Conservation (phyloP, 441 rosid species). For the Aleurites moluccanus region DNA sequence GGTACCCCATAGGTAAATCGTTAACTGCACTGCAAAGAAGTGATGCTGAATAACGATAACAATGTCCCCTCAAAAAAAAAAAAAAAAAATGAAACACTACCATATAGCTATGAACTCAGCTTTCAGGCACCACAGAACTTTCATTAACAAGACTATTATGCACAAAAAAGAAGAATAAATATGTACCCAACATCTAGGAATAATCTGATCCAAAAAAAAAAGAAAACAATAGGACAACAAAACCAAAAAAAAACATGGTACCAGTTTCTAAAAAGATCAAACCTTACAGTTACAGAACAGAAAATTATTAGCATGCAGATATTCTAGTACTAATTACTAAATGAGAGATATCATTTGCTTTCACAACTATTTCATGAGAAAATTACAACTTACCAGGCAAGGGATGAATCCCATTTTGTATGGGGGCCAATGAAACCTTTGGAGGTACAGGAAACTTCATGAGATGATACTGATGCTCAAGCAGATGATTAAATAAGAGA, state of each 20-base stretch:
- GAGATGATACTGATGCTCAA: constrained; percentile 87
- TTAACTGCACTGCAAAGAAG: constrained; percentile 86
- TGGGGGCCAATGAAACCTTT: constrained; percentile 79
- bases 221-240: not conserved
- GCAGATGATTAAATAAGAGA: constrained; percentile 79
- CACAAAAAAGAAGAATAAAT: not conserved
- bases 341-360: not conserved
- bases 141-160: not conserved
- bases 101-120: not conserved
- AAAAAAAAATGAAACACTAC: not conserved
- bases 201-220: not conserved
- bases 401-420: constrained; percentile 91
- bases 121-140: constrained; percentile 12
- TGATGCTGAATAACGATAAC: constrained; percentile 43
- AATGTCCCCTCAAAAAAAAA: constrained; percentile 14
- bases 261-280: not conserved
- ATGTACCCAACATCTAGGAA: not conserved
- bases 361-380: constrained; percentile 16
- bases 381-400: constrained; percentile 69
- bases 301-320: constrained; percentile 4
- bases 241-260: not conserved
- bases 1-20: constrained; percentile 95
- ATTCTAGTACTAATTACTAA: constrained; percentile 1
- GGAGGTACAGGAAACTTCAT: constrained; percentile 83
- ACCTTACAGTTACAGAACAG: not conserved